phyloP scores from a whole-genome alignment of 768 basidiomycete species.

The Termitomyces sp. region DNA sequence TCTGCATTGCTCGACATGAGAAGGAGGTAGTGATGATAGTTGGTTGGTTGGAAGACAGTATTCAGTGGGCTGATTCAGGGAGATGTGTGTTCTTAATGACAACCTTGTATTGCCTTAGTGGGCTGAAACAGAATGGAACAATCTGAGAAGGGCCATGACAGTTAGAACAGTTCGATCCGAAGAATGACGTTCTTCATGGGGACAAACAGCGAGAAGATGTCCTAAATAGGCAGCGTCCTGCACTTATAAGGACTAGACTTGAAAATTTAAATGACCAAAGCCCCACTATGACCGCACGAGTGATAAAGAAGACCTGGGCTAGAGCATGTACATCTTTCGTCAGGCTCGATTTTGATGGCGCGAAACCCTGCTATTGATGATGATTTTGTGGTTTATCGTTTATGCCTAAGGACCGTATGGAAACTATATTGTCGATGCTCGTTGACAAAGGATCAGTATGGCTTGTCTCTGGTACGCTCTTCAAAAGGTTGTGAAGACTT shows the following conservation, averaged over 20 bases:
- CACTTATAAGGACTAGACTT: background rate
- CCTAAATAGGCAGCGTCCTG: background rate
- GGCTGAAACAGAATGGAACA: background rate
- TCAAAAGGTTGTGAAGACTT: background rate
- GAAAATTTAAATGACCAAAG: background rate
- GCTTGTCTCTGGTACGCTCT: background rate
- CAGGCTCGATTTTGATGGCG: background rate
- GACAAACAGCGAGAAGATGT: background rate
- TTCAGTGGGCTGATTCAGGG: background rate
- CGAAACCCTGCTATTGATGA: background rate
- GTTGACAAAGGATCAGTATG: background rate
- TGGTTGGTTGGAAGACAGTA: no score
- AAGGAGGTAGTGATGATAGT: background rate
- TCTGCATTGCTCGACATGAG: slow-evolving; percentile 13
- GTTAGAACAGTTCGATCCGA: background rate
- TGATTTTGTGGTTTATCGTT: background rate
- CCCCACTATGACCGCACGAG: background rate
- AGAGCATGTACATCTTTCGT: background rate
- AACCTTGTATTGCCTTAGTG: background rate
- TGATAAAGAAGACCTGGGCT: background rate
- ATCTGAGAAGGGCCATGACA: background rate
- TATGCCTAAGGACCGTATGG: background rate
- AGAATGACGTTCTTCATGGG: background rate
- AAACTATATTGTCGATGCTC: background rate
- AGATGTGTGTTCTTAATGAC: background rate